Conservation (phyloP, 257 asterid genomes). For the Nicotiana attenuata region DNA sequence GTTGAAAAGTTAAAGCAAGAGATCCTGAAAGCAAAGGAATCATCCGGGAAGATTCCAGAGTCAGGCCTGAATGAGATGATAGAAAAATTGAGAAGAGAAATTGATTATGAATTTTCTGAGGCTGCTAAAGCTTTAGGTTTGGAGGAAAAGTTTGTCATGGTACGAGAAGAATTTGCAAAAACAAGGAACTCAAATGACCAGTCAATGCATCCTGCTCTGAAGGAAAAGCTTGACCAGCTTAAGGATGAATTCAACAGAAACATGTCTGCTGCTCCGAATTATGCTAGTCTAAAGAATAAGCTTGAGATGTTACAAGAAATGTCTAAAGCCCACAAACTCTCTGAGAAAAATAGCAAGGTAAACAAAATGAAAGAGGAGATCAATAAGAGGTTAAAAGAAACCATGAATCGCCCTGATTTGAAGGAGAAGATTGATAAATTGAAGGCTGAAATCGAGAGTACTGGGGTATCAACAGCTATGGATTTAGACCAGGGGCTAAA, state of each 20-base stretch:
- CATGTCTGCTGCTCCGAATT: constrained; percentile 62
- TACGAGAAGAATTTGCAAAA: constrained; percentile 59
- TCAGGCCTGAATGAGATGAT: constrained; percentile 43
- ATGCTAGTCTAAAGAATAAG: constrained; percentile 47
- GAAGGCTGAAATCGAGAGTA: constrained; percentile 47
- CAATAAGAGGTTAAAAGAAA: constrained; percentile 45
- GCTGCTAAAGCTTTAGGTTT: constrained; percentile 71
- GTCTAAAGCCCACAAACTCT: constrained; percentile 30
- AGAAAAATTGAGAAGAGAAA: constrained; percentile 46
- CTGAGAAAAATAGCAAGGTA: constrained; percentile 30
- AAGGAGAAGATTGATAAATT: constrained; percentile 49
- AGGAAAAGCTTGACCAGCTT: constrained; percentile 58
- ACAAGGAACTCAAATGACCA: constrained; percentile 45
- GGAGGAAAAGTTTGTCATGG: constrained; percentile 43
- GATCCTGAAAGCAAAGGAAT: constrained; percentile 44
- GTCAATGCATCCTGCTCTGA: constrained; percentile 33
- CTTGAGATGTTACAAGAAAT: constrained; percentile 54
- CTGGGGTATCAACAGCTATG: constrained; percentile 35
- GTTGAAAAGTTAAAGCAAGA: constrained; percentile 55
- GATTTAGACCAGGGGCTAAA: constrained; percentile 44
- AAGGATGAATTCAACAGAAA: constrained; percentile 44
- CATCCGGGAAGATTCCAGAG: constrained; percentile 29
- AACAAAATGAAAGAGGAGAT: constrained; percentile 44
- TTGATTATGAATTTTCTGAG: constrained; percentile 51
- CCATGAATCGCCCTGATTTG: constrained; percentile 43